Evolutionary conservation across 768 basidiomycete genomes (phyloP).

Genomic region (Candolleomyces efflorescens): DNA sequence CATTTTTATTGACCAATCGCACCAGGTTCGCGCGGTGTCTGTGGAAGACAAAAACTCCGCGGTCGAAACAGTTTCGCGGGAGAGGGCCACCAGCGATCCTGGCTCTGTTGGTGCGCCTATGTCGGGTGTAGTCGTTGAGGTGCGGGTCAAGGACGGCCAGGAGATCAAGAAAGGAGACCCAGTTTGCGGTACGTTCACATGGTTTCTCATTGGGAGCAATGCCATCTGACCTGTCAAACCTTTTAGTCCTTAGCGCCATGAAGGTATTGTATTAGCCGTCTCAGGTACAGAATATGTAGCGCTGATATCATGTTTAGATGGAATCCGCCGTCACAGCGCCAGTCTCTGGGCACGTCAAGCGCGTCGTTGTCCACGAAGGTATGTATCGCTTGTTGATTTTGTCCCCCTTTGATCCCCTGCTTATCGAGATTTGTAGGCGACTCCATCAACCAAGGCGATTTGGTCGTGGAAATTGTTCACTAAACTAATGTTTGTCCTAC

Average conservation of each 20-base stretch:
- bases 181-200: slow-evolving; percentile 65
- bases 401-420: background rate
- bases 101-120: slow-evolving; percentile 97
- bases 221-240: slow-evolving; percentile 15
- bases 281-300: slow-evolving; percentile 89
- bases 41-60: slow-evolving; percentile 98
- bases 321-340: slow-evolving; percentile 96
- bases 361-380: slow-evolving; percentile 89
- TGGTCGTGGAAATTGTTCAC: slow-evolving; percentile 85
- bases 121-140: slow-evolving; percentile 98
- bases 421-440: slow-evolving; percentile 52
- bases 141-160: slow-evolving; percentile 95
- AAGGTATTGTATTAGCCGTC: slow-evolving; percentile 73
- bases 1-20: slow-evolving; percentile 14
- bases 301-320: slow-evolving; percentile 68
- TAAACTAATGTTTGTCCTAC: slow-evolving; percentile 20
- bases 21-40: slow-evolving; percentile 85
- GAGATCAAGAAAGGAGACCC: slow-evolving; percentile 99
- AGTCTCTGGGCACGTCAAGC: slow-evolving; percentile 94
- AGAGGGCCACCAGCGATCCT: slow-evolving; percentile 90
- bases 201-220: slow-evolving; percentile 3
- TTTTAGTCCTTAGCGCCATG: slow-evolving; percentile 89
- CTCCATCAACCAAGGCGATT: slow-evolving; percentile 91
- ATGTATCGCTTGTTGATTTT: slow-evolving; percentile 13
- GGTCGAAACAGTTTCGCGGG: slow-evolving; percentile 89